These are phyloP conservation scores for Cucumis cinereus DNA, from an alignment of 306 rosid genomes.

Conservation along the genomic window DNA sequence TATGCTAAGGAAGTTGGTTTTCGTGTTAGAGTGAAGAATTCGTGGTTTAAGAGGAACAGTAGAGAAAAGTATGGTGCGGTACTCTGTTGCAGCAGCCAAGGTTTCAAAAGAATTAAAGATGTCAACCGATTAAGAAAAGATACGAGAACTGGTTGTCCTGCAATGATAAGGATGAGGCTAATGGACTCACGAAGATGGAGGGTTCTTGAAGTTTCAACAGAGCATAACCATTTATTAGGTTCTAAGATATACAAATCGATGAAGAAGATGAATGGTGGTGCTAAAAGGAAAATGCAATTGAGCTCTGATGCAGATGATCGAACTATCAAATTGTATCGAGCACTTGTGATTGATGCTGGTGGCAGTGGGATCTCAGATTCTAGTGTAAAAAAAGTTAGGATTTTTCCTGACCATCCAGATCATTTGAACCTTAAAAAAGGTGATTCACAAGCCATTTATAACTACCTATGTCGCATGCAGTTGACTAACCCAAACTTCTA, in stretches of 20 bases:
- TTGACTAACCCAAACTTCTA: slow-evolving; percentile 84
- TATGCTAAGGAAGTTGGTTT: slow-evolving; percentile 92
- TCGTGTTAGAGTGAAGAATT: slow-evolving; percentile 86
- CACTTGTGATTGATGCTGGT: slow-evolving; percentile 77
- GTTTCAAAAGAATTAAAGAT: slow-evolving; percentile 84
- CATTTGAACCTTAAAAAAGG: slow-evolving; percentile 69
- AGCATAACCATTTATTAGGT: slow-evolving; percentile 82
- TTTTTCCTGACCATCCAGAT: slow-evolving; percentile 24
- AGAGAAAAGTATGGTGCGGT: slow-evolving; percentile 94
- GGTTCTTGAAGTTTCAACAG: slow-evolving; percentile 66
- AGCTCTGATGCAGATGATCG: slow-evolving; percentile 48
- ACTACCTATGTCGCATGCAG: slow-evolving; percentile 83
- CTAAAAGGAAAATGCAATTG: slow-evolving; percentile 41
- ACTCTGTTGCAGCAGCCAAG: slow-evolving; percentile 98
- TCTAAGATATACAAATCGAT: slow-evolving; percentile 44
- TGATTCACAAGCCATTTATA: slow-evolving; percentile 80
- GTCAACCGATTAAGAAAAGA: slow-evolving; percentile 78
- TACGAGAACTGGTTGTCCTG: slow-evolving; percentile 96
- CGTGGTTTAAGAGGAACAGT: slow-evolving; percentile 92
- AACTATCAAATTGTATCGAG: slow-evolving; percentile 68
- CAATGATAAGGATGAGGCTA: slow-evolving; percentile 87
- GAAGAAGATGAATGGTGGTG: slow-evolving; percentile 49
- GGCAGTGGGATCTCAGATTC: slow-evolving; percentile 34
- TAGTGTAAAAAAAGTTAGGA: slow-evolving; percentile 25
- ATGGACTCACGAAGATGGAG: slow-evolving; percentile 87